Evolutionary conservation across 345 rosid species (phyloP).

Genomic region (Murraya paniculata): DNA sequence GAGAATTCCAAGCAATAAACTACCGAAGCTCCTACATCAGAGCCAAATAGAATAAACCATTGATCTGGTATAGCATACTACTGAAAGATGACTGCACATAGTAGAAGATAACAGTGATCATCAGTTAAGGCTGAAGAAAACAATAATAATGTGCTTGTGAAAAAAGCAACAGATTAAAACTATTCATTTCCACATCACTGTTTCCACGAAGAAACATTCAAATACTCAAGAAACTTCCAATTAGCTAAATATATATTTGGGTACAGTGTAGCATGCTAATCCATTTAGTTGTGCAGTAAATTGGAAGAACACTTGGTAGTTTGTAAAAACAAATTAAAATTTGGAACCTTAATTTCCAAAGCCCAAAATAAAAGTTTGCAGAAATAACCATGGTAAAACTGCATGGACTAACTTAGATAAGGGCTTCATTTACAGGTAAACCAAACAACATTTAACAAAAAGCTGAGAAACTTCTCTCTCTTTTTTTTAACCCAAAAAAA

Average conservation of each 20-base stretch:
- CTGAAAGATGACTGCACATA: slow-evolving; percentile 10
- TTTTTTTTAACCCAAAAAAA: neutral
- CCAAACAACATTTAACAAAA: neutral
- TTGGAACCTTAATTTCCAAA: neutral
- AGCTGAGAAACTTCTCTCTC: neutral
- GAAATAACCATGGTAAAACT: neutral
- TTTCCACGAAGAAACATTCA: neutral
- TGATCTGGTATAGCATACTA: slow-evolving; percentile 2
- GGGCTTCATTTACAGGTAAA: neutral
- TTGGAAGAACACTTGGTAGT: neutral
- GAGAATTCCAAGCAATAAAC: slow-evolving; percentile 7
- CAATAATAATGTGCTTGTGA: neutral
- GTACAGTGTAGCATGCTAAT: neutral
- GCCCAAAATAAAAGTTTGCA: neutral
- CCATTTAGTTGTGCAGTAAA: neutral
- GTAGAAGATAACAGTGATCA: neutral
- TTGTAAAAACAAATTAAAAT: neutral
- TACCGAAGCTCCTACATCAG: slow-evolving; percentile 2
- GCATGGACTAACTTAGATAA: neutral
- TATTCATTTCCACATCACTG: neutral
- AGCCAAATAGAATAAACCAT: slow-evolving; percentile 14
- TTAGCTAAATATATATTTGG: neutral
- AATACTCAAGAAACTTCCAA: neutral
- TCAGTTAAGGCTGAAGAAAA: neutral
- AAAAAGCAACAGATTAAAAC: neutral